A percentile compares a stretch with the other conserved stretches of the same genome.
These are phyloP conservation scores for Termitomyces bulborhizus DNA, from an alignment of 768 basidiomycete species.

Conservation along the genomic window DNA sequence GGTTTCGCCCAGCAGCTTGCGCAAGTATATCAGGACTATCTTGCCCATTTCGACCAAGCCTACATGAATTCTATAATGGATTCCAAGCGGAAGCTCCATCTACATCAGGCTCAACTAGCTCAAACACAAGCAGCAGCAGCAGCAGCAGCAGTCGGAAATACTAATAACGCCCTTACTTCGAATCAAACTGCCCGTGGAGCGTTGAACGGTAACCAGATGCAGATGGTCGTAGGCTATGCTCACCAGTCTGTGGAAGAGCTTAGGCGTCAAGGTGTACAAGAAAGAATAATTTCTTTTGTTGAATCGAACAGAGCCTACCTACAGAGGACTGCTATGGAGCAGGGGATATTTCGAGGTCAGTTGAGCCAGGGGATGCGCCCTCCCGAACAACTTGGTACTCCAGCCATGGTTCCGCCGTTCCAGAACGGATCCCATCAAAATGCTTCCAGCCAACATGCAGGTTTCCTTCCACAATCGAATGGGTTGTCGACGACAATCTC, in stretches of 20 bases:
- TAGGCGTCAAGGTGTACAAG: slow-evolving; percentile 41
- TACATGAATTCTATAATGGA: slow-evolving; percentile 41
- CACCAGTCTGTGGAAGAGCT: slow-evolving; percentile 43
- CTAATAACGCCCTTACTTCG: background rate
- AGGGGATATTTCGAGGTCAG: slow-evolving; percentile 27
- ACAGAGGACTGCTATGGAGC: slow-evolving; percentile 33
- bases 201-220: slow-evolving; percentile 31
- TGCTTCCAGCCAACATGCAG: slow-evolving; percentile 1
- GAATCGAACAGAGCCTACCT: slow-evolving; percentile 47
- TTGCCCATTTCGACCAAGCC: slow-evolving; percentile 49
- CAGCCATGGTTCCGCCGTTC: slow-evolving; percentile 4
- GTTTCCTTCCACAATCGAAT: slow-evolving; percentile 4
- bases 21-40: slow-evolving; percentile 54
- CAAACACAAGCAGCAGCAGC: slow-evolving; percentile 6
- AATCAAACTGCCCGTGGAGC: slow-evolving; percentile 4
- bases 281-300: slow-evolving; percentile 47
- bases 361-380: slow-evolving; percentile 18
- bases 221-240: slow-evolving; percentile 42
- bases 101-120: slow-evolving; percentile 7
- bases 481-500: slow-evolving; percentile 6
- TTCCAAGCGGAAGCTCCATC: slow-evolving; percentile 20
- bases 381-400: slow-evolving; percentile 4
- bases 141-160: background rate
- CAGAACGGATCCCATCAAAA: slow-evolving; percentile 5
- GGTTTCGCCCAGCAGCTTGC: slow-evolving; percentile 54